Evolutionary conservation across 495 filamentous ascomycete genomes (phyloP).

Genomic region (Podospora bellae-mahoneyi): DNA sequence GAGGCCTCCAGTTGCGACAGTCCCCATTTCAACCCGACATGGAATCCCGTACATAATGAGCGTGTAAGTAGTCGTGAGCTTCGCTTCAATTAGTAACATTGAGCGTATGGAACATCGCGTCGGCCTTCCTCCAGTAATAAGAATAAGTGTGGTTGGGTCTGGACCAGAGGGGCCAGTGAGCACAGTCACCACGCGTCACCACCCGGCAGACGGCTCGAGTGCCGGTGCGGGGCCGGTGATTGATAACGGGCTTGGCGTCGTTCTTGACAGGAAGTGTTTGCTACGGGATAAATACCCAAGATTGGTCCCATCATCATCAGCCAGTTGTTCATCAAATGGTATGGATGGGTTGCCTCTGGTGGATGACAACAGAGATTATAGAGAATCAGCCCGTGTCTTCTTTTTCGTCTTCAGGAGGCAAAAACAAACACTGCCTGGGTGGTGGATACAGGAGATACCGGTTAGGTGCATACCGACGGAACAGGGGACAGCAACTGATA

Average conservation of each 20-base stretch:
- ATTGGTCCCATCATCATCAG: neutral
- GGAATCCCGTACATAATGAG: neutral
- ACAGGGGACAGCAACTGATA: neutral
- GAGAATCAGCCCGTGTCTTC: neutral
- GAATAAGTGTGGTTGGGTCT: neutral
- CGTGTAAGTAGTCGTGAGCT: neutral
- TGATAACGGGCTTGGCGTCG: conserved; percentile 6
- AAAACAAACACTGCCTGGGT: neutral
- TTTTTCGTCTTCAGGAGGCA: too few species aligned
- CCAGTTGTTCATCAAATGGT: too few species aligned
- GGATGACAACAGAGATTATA: neutral
- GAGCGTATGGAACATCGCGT: neutral
- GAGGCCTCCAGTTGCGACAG: neutral
- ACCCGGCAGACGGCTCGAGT: neutral
- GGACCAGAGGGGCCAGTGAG: neutral
- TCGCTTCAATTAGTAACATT: neutral
- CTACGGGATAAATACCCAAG: neutral
- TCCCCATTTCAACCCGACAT: neutral
- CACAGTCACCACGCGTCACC: neutral
- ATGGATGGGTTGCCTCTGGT: too few species aligned
- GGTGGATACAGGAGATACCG: neutral
- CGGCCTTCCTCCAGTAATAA: too few species aligned
- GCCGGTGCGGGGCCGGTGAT: conserved; percentile 4
- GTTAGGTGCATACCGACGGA: neutral
- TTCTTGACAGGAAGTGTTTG: neutral